Evolutionary conservation across 208 protist species (phyloP).

Genomic region (Crithidia acanthocephali): DNA sequence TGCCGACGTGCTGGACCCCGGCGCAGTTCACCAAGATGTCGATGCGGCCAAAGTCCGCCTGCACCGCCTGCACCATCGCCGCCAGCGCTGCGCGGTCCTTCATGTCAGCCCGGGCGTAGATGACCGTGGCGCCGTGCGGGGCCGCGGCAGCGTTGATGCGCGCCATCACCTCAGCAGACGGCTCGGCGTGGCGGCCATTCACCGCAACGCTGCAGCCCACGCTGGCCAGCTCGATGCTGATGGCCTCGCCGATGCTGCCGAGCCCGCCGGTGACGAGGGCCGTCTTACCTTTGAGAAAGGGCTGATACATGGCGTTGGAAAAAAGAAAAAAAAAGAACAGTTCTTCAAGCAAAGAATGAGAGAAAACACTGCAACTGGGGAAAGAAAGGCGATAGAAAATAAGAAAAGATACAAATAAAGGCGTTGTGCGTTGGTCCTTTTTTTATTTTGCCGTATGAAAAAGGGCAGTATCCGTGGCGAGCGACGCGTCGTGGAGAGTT

Average conservation of each 20-base stretch:
- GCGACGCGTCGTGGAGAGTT: no score
- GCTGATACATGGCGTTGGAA: constrained; percentile 16
- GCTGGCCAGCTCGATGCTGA: constrained; percentile 38
- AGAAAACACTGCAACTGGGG: no score
- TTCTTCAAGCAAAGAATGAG: constrained; percentile 26
- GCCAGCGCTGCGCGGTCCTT: constrained; percentile 19
- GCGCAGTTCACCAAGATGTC: constrained; percentile 69
- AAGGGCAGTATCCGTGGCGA: no score
- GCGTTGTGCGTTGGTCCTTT: no score
- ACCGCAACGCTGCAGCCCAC: constrained; percentile 39
- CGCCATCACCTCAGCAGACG: constrained; percentile 9
- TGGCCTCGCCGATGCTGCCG: constrained; percentile 51
- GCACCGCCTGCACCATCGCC: constrained; percentile 24
- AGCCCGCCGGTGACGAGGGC: constrained; percentile 52
- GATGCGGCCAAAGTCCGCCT: constrained; percentile 30
- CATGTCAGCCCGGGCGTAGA: constrained; percentile 24
- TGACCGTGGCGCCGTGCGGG: constrained; percentile 26
- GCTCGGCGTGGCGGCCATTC: constrained; percentile 20
- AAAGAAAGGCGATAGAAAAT: neutral
- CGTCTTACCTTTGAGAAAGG: constrained; percentile 32
- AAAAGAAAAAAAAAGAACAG: constrained; percentile 7
- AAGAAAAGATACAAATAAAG: neutral
- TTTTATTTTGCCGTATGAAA: no score
- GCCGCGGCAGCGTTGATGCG: constrained; percentile 20
- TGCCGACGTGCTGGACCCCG: constrained; percentile 51